Evolutionary conservation across 208 protist genomes (phyloP), one percentile per base, ranked within the genome.

Genomic region (Blastocrithidia nonstop): DNA sequence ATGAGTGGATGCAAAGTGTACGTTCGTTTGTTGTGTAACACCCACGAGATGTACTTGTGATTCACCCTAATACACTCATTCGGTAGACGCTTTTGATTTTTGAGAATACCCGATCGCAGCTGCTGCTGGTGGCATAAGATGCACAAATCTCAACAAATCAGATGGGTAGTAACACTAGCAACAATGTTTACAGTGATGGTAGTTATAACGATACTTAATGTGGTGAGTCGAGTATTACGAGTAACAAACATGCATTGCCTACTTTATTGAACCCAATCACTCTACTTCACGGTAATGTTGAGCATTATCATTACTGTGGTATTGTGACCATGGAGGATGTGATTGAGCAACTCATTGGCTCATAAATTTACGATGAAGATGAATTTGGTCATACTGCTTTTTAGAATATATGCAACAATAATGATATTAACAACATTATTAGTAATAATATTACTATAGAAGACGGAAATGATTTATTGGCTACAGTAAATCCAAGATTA

Each of bases 341-440:
- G 27, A 79, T 89, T 43, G 80, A 89, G 54, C 28, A 63, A 25
- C 50, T 85, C 6, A 81, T 89, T 21, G 61, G 59, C 7, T 37
- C 57, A 1, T 71, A 89, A 31, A 89, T 89, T 21, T 78, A 73
- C 54, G 80, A 89, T 56, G 80, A 89, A 55, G 69, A 89, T 44
- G 72, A 81, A 45, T 59, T 51, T 50, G 13, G 26, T 19, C 25
- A 5, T 40, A 27, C 1, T 9, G 15, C 23, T 3, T 13, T 5
- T 16, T 46, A 49, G 17, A 13, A 13, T 17, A 37, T 15, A 13
- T 19, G 9, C 8, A 49, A 60, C 24, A 38, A 21, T 15, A 25
- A 54, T 15, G 13, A 7, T 25, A 51, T 56, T 24, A 4, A 37
- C 3, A 0, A 35, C 20, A 50, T 45, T 39, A 42, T 1, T 13